Conservation (phyloP, 2,329 filamentous ascomycete genomes). For the Aspergillus terreus region DNA sequence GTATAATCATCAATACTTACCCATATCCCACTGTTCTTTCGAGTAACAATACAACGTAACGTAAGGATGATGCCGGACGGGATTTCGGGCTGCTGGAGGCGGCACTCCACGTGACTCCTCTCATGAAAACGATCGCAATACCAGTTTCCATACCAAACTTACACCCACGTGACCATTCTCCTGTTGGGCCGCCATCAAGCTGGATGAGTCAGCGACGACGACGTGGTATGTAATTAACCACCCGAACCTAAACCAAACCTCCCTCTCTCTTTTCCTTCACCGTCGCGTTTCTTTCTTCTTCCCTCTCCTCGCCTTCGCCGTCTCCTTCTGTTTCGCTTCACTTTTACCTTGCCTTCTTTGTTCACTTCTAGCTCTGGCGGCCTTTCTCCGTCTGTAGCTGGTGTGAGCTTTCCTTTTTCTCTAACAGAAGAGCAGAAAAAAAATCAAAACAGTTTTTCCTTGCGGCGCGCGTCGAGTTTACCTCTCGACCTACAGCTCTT, state of each 20-base stretch:
- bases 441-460: constrained; percentile 6
- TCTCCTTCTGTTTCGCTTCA: constrained; percentile 3
- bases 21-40: not conserved
- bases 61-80: too few species aligned
- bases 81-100: too few species aligned
- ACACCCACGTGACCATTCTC: not conserved
- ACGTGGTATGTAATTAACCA: constrained; percentile 2
- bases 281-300: constrained; percentile 14
- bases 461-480: constrained; percentile 15
- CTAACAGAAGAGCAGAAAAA: not conserved
- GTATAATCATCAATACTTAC: constrained; percentile 9
- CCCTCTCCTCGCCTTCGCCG: constrained; percentile 6
- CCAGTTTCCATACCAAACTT: not conserved
- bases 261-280: constrained; percentile 17
- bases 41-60: not conserved
- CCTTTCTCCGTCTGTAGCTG: constrained; percentile 13
- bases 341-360: constrained; percentile 8
- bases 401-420: constrained; percentile 10
- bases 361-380: constrained; percentile 14
- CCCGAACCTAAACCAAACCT: constrained; percentile 3
- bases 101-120: not conserved
- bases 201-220: not conserved
- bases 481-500: constrained; percentile 3
- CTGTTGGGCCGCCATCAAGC: not conserved
- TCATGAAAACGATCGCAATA: not conserved